Conservation (phyloP, 305 asterid genomes). For the Fraxinus paxiana region DNA sequence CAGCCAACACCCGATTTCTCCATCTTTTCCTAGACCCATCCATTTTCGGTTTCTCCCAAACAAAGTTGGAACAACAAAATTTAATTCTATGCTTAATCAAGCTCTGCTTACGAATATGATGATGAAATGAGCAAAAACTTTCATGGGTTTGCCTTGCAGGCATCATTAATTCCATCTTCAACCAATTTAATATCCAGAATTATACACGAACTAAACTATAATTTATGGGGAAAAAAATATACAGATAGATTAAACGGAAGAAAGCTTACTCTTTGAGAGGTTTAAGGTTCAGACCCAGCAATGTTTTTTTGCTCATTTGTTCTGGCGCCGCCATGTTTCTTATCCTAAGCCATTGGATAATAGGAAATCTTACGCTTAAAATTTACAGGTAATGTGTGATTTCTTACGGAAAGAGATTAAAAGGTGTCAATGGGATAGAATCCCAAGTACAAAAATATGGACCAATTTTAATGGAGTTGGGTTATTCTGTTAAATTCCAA, state of each 20-base stretch:
- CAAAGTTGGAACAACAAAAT: conserved; percentile 19
- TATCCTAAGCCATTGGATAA: background rate
- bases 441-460: too few relatives aligned
- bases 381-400: background rate
- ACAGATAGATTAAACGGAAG: background rate
- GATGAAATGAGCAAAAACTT: conserved; percentile 38
- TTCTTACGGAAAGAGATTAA: background rate
- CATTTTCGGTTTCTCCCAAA: conserved; percentile 28
- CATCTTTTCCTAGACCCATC: conserved; percentile 20
- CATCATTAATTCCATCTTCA: conserved; percentile 51
- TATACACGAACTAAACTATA: background rate
- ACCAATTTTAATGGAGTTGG: too few relatives aligned
- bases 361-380: background rate
- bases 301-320: background rate
- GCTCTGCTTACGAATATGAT: conserved; percentile 19
- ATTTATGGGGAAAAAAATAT: background rate
- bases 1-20: conserved; percentile 36
- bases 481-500: too few relatives aligned
- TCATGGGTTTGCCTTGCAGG: conserved; percentile 53
- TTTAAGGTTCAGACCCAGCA: background rate
- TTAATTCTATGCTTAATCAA: conserved; percentile 25
- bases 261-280: background rate
- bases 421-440: background rate
- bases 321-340: background rate
- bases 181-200: background rate